phyloP scores from a whole-genome alignment of 768 basidiomycete species.

The Brasilioporus rufonigricans region DNA sequence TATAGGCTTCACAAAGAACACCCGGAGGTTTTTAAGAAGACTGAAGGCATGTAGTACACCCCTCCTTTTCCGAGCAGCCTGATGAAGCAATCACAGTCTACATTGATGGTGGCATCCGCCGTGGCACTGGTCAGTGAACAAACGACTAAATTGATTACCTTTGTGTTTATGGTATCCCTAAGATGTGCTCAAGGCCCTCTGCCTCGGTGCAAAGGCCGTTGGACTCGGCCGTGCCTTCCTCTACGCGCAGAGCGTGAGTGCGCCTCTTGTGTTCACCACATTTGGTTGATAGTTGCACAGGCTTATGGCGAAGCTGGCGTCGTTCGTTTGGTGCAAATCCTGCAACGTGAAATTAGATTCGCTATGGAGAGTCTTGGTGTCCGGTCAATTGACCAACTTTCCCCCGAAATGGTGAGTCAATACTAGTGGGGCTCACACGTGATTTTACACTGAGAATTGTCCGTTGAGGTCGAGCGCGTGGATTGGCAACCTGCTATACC shows the following conservation, averaged over 20 bases:
- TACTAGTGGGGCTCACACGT: not conserved
- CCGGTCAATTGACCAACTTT: conserved; percentile 58
- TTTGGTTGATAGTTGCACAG: conserved; percentile 35
- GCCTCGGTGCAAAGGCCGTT: conserved; percentile 83
- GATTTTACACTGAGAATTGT: not conserved
- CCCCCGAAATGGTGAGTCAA: conserved; percentile 66
- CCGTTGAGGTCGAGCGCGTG: conserved; percentile 55
- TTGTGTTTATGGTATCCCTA: not conserved
- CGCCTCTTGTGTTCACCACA: not conserved
- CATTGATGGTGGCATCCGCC: conserved; percentile 72
- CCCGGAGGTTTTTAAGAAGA: conserved; percentile 69
- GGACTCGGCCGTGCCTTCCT: conserved; percentile 86
- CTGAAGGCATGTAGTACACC: conserved; percentile 51
- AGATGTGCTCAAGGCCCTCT: conserved; percentile 89
- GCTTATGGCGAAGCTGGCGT: conserved; percentile 77
- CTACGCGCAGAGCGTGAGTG: conserved; percentile 76
- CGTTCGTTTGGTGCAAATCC: conserved; percentile 58
- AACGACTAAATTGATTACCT: not conserved
- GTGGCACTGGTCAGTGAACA: conserved; percentile 65
- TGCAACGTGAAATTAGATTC: conserved; percentile 74
- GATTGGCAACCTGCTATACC: conserved; percentile 55
- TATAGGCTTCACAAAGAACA: conserved; percentile 67
- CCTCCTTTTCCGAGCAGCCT: not conserved
- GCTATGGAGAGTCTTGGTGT: conserved; percentile 79
- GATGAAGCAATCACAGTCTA: conserved; percentile 52